Conservation (phyloP, 306 rosid genomes). For the Luffa acutangula region DNA sequence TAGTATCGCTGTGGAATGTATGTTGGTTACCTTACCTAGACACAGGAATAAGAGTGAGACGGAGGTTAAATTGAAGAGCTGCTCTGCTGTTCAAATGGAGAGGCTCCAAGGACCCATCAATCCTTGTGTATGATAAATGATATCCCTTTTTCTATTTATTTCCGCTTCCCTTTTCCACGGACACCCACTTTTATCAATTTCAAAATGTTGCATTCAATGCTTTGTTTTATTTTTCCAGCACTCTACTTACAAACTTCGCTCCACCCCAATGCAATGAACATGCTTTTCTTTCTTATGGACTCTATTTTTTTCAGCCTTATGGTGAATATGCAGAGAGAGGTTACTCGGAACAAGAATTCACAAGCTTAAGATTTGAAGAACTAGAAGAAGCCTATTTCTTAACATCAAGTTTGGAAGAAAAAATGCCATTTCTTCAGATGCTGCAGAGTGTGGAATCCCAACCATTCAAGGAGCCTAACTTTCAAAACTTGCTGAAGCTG, state of each 20-base stretch:
- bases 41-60: constrained; percentile 12
- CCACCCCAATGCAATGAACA: constrained; percentile 6
- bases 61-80: constrained; percentile 18
- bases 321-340: constrained; percentile 47
- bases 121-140: constrained; percentile 52
- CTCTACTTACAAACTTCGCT: constrained; percentile 5
- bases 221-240: constrained; percentile 18
- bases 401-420: constrained; percentile 38
- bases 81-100: constrained; percentile 47
- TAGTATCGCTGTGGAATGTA: constrained; percentile 61
- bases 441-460: constrained; percentile 60
- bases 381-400: constrained; percentile 23
- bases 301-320: constrained; percentile 37
- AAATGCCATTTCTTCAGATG: constrained; percentile 81
- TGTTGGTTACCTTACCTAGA: constrained; percentile 39
- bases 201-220: constrained; percentile 38
- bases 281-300: background rate
- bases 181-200: background rate
- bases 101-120: constrained; percentile 78
- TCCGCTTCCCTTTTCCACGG: constrained; percentile 8
- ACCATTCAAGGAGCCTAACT: constrained; percentile 51
- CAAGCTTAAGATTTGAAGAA: constrained; percentile 22
- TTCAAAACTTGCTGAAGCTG: constrained; percentile 57
- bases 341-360: constrained; percentile 40
- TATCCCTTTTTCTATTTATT: background rate